Evolutionary conservation across 352 stramenopile species (phyloP), one percentile per base, ranked within the genome.

Genomic region (Plasmopara muralis): DNA sequence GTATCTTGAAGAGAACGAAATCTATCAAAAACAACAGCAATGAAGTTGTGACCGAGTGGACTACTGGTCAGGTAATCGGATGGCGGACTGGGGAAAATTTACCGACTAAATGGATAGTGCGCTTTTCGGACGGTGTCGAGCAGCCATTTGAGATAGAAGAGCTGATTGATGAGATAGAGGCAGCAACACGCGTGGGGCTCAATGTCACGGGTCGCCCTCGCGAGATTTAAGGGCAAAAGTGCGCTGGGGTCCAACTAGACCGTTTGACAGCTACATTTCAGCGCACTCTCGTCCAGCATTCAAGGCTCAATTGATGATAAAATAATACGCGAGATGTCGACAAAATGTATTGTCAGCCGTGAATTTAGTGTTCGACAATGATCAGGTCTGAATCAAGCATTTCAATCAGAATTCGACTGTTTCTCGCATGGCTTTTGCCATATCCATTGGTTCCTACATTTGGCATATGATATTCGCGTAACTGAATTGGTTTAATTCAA

Each of bases 161-260:
- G 42, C 56, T 68, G 2, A 50, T 68, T 28, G 55, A 62, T 50
- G 46, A 55, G 43, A 67, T 67, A 14, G 41, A 39, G 25, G 18
- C 33, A 12, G 47, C 59, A 31, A 38, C 41, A 20, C 12, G 54
- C 14, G 6, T 60, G 35, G 59, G 59, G 9, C 39, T 67, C 5
- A 60, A 63, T 45, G 59, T 67, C 20, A 60, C 44, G 6, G 44
- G 44, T 18, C 31, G 37, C 10, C 28, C 38, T 37, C 33, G 33
- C 1, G 37, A 39, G 9, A 53, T 55, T 3, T 62, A 60, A 20
- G 8, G 43, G 30, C 37, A 41, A 18, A 16, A 18, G 13, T 41
- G 12, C 37, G 37, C 31, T 35, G 31, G 31, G 10, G 10, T 12
- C 31, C 3, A 25, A 1, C 3, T 25, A 3, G 20, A 25, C 20